Evolutionary conservation across 2,329 filamentous ascomycete genomes (phyloP), one percentile per base, ranked within the genome.

Genomic region (Cordyceps tenuipes): DNA sequence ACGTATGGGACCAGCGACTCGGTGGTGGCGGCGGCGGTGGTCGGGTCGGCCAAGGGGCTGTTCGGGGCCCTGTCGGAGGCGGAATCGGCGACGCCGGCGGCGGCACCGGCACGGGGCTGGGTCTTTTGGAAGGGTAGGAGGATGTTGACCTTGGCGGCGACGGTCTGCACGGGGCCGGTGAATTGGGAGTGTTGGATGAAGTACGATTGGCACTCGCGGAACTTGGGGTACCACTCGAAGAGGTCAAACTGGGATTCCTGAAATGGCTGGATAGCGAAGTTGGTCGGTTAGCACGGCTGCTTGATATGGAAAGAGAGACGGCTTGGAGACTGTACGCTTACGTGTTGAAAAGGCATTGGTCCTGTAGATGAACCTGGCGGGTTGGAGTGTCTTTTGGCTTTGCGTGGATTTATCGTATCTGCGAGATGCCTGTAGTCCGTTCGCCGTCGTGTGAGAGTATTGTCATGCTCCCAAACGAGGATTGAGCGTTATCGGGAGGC

Each of bases 111-210:
- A 67, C 44, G 50, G 63, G 21, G 66, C 67, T 64, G 64, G 68
- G 72, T 23, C 72, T 85, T 88, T 72, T 97, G 93, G 70, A 87
- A 95, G 2, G 94, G 94, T 0, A 97, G 82, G 63, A 85, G 85
- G 70, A 97, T 97, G 73, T 97, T 97, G 75, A 97, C 79, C 72
- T 94, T 91, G 7, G 91, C 88, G 21, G 91, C 91, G 52, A 97
- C 83, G 9, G 91, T 90, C 75, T 97, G 92, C 15, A 96, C 90
- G 10, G 87, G 83, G 19, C 81, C 82, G 64, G 86, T 88, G 72
- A 96, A 87, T 71, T 97, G 93, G 7, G 91, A 91, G 69, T 93
- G 86, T 68, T 97, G 90, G 68, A 97, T 79, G 70, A 97, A 99
- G 76, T 93, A 97, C 61, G 85, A 84, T 66, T 93, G 86, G 74